Evolutionary conservation across 2,329 filamentous ascomycete species (phyloP).

Genomic region (Curvularia verruculosa): DNA sequence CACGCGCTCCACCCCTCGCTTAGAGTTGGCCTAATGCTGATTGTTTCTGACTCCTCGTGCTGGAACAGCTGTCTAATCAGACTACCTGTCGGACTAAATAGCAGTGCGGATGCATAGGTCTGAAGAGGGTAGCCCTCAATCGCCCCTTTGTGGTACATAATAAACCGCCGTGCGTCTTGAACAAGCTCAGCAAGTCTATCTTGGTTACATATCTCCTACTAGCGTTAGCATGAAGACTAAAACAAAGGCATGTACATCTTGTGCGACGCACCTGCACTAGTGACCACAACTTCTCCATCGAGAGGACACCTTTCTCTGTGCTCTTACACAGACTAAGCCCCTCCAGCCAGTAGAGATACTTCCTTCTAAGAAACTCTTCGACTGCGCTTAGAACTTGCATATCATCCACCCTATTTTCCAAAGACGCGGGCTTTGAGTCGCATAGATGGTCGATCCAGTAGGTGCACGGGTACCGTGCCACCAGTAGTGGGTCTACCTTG

Average conservation of each 20-base stretch:
- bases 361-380: background rate
- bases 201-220: background rate
- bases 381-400: background rate
- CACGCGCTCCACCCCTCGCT: background rate
- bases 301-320: conserved; percentile 20
- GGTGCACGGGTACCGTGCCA: conserved; percentile 36
- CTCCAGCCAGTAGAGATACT: conserved; percentile 16
- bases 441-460: conserved; percentile 46
- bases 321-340: conserved; percentile 23
- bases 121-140: conserved; percentile 2
- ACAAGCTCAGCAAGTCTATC: background rate
- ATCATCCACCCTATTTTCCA: background rate
- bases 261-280: background rate
- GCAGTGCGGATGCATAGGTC: background rate
- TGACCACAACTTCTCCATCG: conserved; percentile 4
- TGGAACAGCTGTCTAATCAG: background rate
- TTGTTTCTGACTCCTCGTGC: background rate
- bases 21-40: background rate
- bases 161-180: background rate
- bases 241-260: background rate
- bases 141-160: conserved; percentile 1
- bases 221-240: background rate
- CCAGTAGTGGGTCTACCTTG: conserved; percentile 29
- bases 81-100: background rate
- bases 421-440: conserved; percentile 14